Evolutionary conservation across 495 filamentous ascomycete species (phyloP).

Genomic region (Neurospora sp.): DNA sequence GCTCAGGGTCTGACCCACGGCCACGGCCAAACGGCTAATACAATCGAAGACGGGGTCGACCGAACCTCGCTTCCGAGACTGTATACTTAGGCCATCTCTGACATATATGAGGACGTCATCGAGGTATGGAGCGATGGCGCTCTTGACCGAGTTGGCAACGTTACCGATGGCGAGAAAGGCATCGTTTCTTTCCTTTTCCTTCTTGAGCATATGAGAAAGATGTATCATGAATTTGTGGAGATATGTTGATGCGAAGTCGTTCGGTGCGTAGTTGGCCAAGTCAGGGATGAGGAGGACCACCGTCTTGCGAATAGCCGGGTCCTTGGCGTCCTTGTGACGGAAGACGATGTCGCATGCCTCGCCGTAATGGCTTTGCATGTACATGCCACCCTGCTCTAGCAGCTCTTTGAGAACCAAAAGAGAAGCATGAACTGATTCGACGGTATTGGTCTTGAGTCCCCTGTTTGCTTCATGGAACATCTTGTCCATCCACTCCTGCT

Average conservation of each 20-base stretch:
- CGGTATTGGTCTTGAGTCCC: conserved; percentile 66
- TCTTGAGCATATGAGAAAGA: conserved; percentile 88
- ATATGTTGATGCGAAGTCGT: conserved; percentile 71
- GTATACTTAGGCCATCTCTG: conserved; percentile 76
- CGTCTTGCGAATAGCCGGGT: conserved; percentile 74
- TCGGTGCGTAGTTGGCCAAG: conserved; percentile 83
- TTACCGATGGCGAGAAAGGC: conserved; percentile 93
- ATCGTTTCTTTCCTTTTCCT: conserved; percentile 82
- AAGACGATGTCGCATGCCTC: conserved; percentile 87
- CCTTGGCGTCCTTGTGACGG: conserved; percentile 82
- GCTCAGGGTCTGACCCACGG: conserved; percentile 90
- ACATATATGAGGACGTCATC: conserved; percentile 89
- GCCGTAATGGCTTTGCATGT: conserved; percentile 84
- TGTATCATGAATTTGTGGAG: conserved; percentile 96
- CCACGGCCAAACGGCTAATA: conserved; percentile 90
- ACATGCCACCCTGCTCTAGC: conserved; percentile 90
- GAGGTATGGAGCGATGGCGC: conserved; percentile 86
- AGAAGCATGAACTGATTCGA: conserved; percentile 84
- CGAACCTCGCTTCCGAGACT: conserved; percentile 61
- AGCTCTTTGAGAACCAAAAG: conserved; percentile 85
- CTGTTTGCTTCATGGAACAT: conserved; percentile 74
- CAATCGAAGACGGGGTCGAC: conserved; percentile 96
- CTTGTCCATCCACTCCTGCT: conserved; percentile 74
- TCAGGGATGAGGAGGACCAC: conserved; percentile 84
- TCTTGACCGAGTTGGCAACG: conserved; percentile 91